A percentile compares a stretch with the other conserved stretches of the same genome.
These are phyloP conservation scores for Fraxinus baroniana DNA, from an alignment of 305 asterid species.

Conservation along the genomic window DNA sequence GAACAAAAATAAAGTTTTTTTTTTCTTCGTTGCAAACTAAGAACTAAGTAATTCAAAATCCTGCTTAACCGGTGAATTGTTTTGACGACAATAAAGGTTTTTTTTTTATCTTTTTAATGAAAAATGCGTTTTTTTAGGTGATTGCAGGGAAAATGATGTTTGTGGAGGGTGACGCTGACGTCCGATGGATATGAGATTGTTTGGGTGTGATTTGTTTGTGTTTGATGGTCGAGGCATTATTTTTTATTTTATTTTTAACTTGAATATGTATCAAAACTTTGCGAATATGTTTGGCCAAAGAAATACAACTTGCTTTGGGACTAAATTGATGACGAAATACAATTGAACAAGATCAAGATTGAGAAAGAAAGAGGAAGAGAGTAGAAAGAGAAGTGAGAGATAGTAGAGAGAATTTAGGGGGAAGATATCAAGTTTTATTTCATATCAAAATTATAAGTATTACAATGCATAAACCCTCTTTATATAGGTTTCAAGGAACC, in stretches of 20 bases:
- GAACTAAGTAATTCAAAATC: too few species aligned
- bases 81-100: neutral
- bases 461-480: neutral
- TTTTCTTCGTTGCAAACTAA: too few species aligned
- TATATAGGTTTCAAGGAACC: neutral
- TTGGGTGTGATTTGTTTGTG: neutral
- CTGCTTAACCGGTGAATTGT: neutral
- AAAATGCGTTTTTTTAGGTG: neutral
- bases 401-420: neutral
- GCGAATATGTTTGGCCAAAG: neutral
- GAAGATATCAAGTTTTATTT: neutral
- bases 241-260: too few species aligned
- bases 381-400: neutral
- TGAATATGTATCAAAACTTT: neutral
- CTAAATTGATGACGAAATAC: neutral
- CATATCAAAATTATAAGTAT: neutral
- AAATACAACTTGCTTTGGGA: neutral
- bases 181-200: neutral
- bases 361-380: neutral
- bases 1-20: neutral
- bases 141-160: neutral
- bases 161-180: neutral
- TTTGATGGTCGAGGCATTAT: neutral
- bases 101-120: neutral
- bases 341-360: neutral